Conservation (phyloP, 2,329 filamentous ascomycete genomes). For the Aurifilum marmelostoma region DNA sequence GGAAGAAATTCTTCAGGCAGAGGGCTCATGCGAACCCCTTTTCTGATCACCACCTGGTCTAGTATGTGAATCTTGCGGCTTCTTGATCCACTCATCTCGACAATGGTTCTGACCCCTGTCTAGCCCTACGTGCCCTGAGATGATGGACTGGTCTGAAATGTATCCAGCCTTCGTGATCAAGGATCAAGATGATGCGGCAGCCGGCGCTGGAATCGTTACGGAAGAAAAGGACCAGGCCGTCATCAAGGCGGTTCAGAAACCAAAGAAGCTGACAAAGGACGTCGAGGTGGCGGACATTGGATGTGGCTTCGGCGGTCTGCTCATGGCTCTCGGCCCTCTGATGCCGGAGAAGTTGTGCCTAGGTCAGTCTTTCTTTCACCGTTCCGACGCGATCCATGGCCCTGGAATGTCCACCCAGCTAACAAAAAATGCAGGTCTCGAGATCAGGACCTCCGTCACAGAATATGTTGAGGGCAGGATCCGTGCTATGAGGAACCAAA, state of each 20-base stretch:
- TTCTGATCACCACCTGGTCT: slow-evolving; percentile 86
- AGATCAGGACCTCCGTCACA: slow-evolving; percentile 88
- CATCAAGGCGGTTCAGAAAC: slow-evolving; percentile 30
- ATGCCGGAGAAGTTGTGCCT: slow-evolving; percentile 83
- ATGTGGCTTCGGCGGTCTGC: slow-evolving; percentile 90
- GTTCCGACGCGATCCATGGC: neutral
- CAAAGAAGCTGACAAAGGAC: slow-evolving; percentile 60
- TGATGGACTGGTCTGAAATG: slow-evolving; percentile 90
- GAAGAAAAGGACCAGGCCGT: slow-evolving; percentile 24
- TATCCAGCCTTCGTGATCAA: slow-evolving; percentile 73
- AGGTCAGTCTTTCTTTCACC: slow-evolving; percentile 54
- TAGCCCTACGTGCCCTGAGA: slow-evolving; percentile 75
- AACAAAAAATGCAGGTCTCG: slow-evolving; percentile 64
- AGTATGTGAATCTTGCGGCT: slow-evolving; percentile 50
- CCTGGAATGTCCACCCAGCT: slow-evolving; percentile 3
- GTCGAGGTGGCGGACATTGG: slow-evolving; percentile 96
- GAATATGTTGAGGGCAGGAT: slow-evolving; percentile 90
- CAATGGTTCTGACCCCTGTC: slow-evolving; percentile 24
- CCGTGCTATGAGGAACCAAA: slow-evolving; percentile 74
- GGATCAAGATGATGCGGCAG: slow-evolving; percentile 32
- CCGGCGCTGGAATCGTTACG: slow-evolving; percentile 26
- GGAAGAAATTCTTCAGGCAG: slow-evolving; percentile 96
- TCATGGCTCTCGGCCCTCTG: slow-evolving; percentile 81
- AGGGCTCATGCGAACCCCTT: slow-evolving; percentile 97
- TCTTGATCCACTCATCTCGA: neutral